Conservation (phyloP, 2,329 filamentous ascomycete species). For the Aureobasidium sp. region DNA sequence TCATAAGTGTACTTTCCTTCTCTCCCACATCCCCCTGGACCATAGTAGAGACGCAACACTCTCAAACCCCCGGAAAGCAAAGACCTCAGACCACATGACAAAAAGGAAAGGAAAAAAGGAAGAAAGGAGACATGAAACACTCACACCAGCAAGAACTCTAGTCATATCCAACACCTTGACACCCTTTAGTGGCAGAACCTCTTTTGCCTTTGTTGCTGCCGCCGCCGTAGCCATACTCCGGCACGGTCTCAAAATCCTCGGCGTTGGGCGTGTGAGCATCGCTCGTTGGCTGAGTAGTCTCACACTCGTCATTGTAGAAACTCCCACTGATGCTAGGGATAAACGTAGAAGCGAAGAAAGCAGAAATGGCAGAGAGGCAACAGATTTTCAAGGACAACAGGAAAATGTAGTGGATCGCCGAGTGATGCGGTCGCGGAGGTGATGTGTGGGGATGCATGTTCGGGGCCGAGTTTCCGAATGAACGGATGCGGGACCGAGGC, state of each 20-base stretch:
- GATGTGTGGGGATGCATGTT: not conserved
- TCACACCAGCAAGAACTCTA: conserved; percentile 82
- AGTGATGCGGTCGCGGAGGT: not conserved
- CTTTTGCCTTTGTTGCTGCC: conserved; percentile 33
- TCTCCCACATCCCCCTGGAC: no score
- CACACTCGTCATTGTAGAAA: no score
- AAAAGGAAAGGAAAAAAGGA: not conserved
- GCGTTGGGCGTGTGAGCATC: not conserved
- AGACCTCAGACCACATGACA: no score
- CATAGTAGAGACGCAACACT: no score
- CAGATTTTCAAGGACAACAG: no score
- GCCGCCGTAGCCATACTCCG: not conserved
- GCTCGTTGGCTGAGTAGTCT: not conserved
- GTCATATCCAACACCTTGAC: conserved; percentile 94
- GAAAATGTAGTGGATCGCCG: no score
- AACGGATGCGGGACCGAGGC: not conserved
- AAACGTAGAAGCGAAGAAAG: no score
- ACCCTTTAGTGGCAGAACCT: conserved; percentile 62
- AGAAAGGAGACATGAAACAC: conserved; percentile 2
- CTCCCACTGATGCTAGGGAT: no score
- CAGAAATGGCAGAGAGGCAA: not conserved
- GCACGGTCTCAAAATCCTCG: not conserved
- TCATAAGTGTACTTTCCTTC: not conserved
- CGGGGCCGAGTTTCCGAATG: conserved; percentile 1
- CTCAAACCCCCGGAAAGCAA: no score